A percentile compares a stretch with the other conserved stretches of the same genome.
These are phyloP conservation scores for Dipteronia dyeriana DNA, from an alignment of 345 rosid species.

Conservation along the genomic window DNA sequence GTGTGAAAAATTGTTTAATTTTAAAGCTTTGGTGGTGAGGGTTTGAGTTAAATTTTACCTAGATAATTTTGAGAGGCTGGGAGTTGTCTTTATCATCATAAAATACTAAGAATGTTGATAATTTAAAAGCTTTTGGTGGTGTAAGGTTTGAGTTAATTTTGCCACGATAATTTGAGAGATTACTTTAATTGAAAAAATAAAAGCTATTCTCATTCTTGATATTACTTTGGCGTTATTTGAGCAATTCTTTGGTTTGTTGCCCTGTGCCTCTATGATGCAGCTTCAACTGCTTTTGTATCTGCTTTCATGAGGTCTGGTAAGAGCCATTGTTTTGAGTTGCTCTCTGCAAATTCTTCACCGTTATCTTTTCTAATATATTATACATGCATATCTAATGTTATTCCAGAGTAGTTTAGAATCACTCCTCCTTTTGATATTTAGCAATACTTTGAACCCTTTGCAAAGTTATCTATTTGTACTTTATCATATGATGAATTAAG, in stretches of 20 bases:
- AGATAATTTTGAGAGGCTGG: neutral
- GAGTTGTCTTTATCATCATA: neutral
- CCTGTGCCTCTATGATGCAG: neutral
- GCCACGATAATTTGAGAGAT: neutral
- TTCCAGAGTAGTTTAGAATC: neutral
- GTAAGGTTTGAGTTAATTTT: neutral
- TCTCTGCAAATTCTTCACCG: neutral
- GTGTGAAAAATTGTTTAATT: neutral
- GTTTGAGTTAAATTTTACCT: neutral
- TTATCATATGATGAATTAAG: neutral
- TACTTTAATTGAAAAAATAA: neutral
- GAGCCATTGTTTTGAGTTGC: neutral
- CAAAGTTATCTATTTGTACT: neutral
- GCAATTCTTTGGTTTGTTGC: neutral
- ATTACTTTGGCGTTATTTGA: neutral
- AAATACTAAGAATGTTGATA: no score
- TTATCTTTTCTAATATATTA: neutral
- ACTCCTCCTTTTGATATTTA: neutral
- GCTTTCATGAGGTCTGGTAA: conserved; percentile 8
- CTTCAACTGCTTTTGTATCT: neutral
- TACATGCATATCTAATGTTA: neutral
- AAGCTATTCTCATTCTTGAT: neutral
- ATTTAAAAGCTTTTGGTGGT: neutral
- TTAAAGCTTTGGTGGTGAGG: neutral
- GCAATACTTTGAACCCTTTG: neutral